These are phyloP conservation scores for Thecaphora thlaspeos DNA, from an alignment of 1,284 basidiomycete species.

Conservation along the genomic window DNA sequence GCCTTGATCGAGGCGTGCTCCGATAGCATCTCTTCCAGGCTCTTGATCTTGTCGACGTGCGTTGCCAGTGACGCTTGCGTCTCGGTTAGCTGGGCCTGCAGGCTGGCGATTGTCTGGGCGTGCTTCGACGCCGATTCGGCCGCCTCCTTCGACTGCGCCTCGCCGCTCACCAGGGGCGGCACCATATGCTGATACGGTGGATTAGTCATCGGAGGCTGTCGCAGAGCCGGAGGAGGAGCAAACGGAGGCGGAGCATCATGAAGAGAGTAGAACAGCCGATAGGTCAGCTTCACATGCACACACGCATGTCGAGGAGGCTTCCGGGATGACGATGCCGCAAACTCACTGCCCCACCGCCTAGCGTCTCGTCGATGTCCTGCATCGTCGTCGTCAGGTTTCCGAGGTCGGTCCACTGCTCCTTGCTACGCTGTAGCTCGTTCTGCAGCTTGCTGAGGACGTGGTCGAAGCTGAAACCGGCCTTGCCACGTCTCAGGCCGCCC, in stretches of 20 bases:
- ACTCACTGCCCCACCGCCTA: slow-evolving; percentile 68
- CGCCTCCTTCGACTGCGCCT: slow-evolving; percentile 17
- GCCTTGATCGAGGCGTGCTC: slow-evolving; percentile 83
- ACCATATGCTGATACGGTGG: slow-evolving; percentile 53
- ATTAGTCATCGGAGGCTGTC: slow-evolving; percentile 56
- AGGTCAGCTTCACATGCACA: too few species aligned
- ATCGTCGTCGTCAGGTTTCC: slow-evolving; percentile 77
- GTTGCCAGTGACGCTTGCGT: slow-evolving; percentile 76
- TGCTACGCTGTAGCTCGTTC: slow-evolving; percentile 86
- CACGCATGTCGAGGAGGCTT: too few species aligned
- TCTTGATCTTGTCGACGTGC: slow-evolving; percentile 81
- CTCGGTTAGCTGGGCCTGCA: slow-evolving; percentile 80
- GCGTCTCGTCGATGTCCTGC: slow-evolving; percentile 85
- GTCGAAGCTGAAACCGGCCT: slow-evolving; percentile 66
- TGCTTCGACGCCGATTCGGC: slow-evolving; percentile 29
- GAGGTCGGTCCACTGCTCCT: slow-evolving; percentile 88
- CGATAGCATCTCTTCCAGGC: slow-evolving; percentile 72
- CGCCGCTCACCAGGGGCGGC: slow-evolving; percentile 24
- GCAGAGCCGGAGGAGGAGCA: slow-evolving; percentile 46
- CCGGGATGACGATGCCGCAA: too few species aligned
- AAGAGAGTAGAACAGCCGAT: too few species aligned
- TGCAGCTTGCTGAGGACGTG: slow-evolving; percentile 77
- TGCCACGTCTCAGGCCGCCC: slow-evolving; percentile 48
- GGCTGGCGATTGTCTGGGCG: slow-evolving; percentile 58
- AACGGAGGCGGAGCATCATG: slow-evolving; percentile 60